A percentile compares a stretch with the other conserved stretches of the same genome.
These are phyloP conservation scores for Talaromyces rugulosus DNA, from an alignment of 2,329 filamentous ascomycete species.

Conservation along the genomic window DNA sequence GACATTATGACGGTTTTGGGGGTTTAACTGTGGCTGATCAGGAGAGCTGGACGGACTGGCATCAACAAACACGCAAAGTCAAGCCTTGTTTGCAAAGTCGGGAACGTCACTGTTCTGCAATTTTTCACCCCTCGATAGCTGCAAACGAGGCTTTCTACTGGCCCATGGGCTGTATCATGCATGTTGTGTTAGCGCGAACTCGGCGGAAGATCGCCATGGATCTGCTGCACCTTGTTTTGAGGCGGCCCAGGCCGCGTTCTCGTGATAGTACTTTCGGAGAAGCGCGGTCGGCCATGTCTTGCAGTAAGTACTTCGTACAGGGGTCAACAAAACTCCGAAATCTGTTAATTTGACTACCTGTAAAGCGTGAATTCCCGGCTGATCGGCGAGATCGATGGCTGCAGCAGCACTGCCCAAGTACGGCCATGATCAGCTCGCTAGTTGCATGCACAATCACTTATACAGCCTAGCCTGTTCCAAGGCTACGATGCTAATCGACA, in stretches of 20 bases:
- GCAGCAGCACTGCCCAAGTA: not conserved
- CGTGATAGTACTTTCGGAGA: not conserved
- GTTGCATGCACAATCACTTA: not conserved
- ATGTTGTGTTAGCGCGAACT: not conserved
- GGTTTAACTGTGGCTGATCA: not conserved
- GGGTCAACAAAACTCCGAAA: not conserved
- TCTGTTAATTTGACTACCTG: not conserved
- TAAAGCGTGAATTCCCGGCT: not conserved
- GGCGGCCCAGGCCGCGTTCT: not conserved
- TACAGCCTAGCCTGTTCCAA: not conserved
- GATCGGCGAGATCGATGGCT: not conserved
- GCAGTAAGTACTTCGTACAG: not conserved
- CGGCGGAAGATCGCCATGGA: not conserved
- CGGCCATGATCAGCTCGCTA: not conserved
- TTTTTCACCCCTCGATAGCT: not conserved
- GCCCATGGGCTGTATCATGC: not conserved
- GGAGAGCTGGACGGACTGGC: no score
- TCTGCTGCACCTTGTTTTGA: not conserved
- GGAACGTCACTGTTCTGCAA: not conserved
- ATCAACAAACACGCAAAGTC: not conserved
- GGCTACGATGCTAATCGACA: not conserved
- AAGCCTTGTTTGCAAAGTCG: not conserved
- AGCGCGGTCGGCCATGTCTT: not conserved
- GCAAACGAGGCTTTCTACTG: not conserved
- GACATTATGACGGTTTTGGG: not conserved